A percentile compares a stretch with the other conserved stretches of the same genome.
phyloP scores from a whole-genome alignment of 257 asterid genomes.

The Prunella vulgaris region DNA sequence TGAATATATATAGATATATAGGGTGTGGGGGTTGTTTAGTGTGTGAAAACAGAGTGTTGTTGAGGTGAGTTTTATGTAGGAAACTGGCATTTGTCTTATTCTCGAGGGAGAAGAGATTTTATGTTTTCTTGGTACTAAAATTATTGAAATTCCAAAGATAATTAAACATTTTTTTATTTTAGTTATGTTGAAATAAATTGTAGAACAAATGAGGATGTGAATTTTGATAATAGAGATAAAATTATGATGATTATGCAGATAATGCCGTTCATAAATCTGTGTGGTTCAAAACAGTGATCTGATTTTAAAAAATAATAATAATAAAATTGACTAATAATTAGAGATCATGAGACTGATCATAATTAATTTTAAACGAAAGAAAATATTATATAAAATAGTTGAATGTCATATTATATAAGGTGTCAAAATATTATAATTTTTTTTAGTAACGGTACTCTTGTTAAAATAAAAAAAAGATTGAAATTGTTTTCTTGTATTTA shows the following conservation, averaged over 20 bases:
- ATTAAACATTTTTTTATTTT: no score
- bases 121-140: background rate
- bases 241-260: background rate
- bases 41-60: conserved; percentile 11
- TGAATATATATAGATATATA: conserved; percentile 1
- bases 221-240: background rate
- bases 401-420: no score
- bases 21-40: background rate
- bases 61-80: conserved; percentile 33
- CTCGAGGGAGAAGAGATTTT: background rate
- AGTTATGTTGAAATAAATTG: no score
- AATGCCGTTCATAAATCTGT: background rate
- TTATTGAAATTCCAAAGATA: no score
- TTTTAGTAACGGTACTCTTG: no score
- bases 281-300: conserved; percentile 6
- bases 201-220: background rate
- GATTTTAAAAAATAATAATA: background rate
- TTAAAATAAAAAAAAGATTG: no score
- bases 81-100: conserved; percentile 29
- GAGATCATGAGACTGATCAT: conserved; percentile 7
- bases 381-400: no score
- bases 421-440: no score
- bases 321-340: conserved; percentile 20
- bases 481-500: no score
- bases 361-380: no score